Evolutionary conservation across 108 stramenopile species (phyloP).

Genomic region (Phaeodactylum tricornutum): DNA sequence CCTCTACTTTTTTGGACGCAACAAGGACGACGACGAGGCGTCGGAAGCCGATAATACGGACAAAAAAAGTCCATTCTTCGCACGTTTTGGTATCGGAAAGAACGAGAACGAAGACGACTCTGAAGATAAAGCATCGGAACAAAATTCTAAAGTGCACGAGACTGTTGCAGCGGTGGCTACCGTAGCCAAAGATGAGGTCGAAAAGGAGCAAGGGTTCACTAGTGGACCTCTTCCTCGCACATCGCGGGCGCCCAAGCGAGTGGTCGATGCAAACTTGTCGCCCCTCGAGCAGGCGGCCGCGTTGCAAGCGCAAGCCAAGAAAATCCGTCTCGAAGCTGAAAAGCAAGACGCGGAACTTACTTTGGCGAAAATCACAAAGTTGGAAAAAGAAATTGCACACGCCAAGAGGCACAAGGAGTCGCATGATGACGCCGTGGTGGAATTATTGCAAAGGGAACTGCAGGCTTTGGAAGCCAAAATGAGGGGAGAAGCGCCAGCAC

Average conservation of each 20-base stretch:
- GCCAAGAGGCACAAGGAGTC: conserved; percentile 11
- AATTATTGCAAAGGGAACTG: conserved; percentile 35
- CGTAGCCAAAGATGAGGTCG: neutral
- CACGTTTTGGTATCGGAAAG: no score
- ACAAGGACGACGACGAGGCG: no score
- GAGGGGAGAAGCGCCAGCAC: neutral
- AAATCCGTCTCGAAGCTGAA: conserved; percentile 65
- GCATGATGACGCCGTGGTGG: conserved; percentile 2
- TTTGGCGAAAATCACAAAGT: conserved; percentile 49
- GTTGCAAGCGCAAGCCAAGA: conserved; percentile 42
- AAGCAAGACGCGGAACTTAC: conserved; percentile 50
- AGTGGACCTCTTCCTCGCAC: neutral
- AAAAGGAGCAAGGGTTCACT: neutral
- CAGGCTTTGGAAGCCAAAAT: conserved; percentile 30
- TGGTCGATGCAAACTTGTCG: no score
- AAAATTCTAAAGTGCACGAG: no score
- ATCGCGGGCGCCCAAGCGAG: no score
- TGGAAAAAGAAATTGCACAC: conserved; percentile 34
- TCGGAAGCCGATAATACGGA: no score
- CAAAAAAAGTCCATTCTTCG: no score
- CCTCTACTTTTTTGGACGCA: no score
- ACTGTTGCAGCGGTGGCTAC: no score
- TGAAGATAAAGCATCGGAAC: no score
- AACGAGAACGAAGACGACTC: no score
- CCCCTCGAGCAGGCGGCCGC: conserved; percentile 14